phyloP scores from a whole-genome alignment of 331 rosid genomes.

The Prunus yedoensis region DNA sequence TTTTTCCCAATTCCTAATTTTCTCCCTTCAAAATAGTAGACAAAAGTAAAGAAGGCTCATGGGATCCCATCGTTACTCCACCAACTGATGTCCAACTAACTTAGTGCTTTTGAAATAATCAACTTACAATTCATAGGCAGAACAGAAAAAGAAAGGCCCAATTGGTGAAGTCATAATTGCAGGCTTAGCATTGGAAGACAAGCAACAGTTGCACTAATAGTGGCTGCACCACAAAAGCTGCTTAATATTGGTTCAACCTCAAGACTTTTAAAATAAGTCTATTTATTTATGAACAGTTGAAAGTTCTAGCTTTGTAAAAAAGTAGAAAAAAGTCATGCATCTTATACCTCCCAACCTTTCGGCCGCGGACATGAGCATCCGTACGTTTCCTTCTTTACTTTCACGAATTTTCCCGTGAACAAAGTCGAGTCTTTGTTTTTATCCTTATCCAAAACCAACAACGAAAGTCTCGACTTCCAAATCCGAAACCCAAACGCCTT shows the following conservation, averaged over 20 bases:
- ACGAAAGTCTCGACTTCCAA: neutral
- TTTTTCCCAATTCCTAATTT: too few species aligned
- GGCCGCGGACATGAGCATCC: neutral
- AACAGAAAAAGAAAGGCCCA: too few species aligned
- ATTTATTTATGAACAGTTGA: too few species aligned
- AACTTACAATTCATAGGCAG: too few species aligned
- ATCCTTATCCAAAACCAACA: constrained; percentile 9
- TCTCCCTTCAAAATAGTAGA: too few species aligned
- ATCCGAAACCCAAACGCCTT: constrained; percentile 6
- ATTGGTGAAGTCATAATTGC: neutral
- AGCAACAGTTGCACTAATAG: neutral
- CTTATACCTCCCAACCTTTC: neutral
- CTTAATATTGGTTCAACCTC: neutral
- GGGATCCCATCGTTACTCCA: neutral
- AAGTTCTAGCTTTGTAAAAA: neutral
- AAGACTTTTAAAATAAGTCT: neutral
- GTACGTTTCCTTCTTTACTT: neutral
- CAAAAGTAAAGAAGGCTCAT: too few species aligned
- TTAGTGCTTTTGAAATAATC: neutral
- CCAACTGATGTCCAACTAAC: neutral
- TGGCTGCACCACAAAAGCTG: neutral
- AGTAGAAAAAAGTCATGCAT: neutral
- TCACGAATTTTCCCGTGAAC: neutral
- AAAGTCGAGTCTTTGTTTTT: neutral
- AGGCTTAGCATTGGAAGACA: neutral